Evolutionary conservation across 305 asterid genomes (phyloP), one percentile per base, ranked within the genome.

Genomic region (Fraxinus xanthoxyloides): DNA sequence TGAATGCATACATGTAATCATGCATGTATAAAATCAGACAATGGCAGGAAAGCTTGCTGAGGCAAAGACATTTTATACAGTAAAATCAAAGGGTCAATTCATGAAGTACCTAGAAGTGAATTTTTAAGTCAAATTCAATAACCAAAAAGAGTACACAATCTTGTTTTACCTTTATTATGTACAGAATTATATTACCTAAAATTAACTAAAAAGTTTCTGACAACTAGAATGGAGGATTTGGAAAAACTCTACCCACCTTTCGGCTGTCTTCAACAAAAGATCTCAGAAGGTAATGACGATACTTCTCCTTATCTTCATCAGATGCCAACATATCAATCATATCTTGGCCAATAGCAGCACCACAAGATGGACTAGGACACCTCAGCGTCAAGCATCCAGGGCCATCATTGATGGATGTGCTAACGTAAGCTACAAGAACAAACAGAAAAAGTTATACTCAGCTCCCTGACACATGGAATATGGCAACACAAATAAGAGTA

Each of bases 291-390:
- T 93, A 95, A 74, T 92, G 94, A 74, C 65, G 82, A 86, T 92
- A 95, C 88, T 92, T 95, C 84, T 85, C 81, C 90, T 90, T 93
- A 85, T 93, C 93, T 79, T 84, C 95, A 54, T 82, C 84, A 40
- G 91, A 82, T 15, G 90, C 86, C 83, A 95, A 84, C 76, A 28
- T 74, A 70, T 87, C 87, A 70, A 95, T 82, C 95, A 89, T 95
- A 77, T 95, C 92, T 86, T 84, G 94, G 79, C 98, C 97, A 86
- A 95, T 82, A 86, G 97, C 93, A 77, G 95, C 91, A 61, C 82
- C 89, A 72, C 98, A 95, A 15, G 95, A 89, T 38, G 95, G 98
- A 82, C 90, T 94, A 59, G 98, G 98, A 82, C 98, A 95, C 87
- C 95, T 92, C 89, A 93, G 83, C 79, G 80, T 87, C 89, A 95